Base-by-base conservation (phyloP, 2,329 filamentous ascomycete genomes). In the Phialophora tarda region DNA sequence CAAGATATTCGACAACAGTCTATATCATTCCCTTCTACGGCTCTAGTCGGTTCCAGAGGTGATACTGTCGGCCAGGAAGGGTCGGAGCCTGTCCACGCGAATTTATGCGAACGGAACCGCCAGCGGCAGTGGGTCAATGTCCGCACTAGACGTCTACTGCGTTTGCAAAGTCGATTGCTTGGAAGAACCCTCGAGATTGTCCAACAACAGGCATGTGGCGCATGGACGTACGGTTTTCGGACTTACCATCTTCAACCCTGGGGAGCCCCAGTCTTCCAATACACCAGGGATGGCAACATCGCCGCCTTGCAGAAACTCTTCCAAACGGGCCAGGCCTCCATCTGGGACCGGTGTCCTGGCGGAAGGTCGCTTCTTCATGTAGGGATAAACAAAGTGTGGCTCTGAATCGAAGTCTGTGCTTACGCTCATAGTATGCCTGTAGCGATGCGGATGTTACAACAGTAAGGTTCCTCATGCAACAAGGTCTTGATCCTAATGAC, bases 121-220 rank as follows among this genome's bases (percentile, higher is more conserved):
- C 48, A 17, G 6, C 48, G 10, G 48, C 48, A 11, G 14, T 51
- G 48, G 48, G 48, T 28, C 24, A 24, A 59, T 10, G 23, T 38
- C 21, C 56, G 34, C 10, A 50, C 56, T 23, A 32, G 41, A n/a
- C 57, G 55, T 17, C 24, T 59, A 6, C 14, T 64, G 62, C 21
- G 54, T 55, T 24, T 64, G 17, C 62, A 64, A 21, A 64, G 55
- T 53, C 32, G 21, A n/a, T 56, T 51, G 17, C 56, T 64, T 8
- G 62, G 62, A 6, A 64, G 55, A 38, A 23, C 55, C 21, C 7
- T 64, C 17, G 44, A 64, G 21, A 2, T 64, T 11, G 23, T 59
- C 28, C 48, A 51, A 47, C 30, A 51, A 11, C 47, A 58, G 7
- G 57, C 48, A 10, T 55, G 6, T 26, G 62, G 62, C 6, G 23